Evolutionary conservation across 805 yeast species (phyloP).

Genomic region (Candida incommunis): DNA sequence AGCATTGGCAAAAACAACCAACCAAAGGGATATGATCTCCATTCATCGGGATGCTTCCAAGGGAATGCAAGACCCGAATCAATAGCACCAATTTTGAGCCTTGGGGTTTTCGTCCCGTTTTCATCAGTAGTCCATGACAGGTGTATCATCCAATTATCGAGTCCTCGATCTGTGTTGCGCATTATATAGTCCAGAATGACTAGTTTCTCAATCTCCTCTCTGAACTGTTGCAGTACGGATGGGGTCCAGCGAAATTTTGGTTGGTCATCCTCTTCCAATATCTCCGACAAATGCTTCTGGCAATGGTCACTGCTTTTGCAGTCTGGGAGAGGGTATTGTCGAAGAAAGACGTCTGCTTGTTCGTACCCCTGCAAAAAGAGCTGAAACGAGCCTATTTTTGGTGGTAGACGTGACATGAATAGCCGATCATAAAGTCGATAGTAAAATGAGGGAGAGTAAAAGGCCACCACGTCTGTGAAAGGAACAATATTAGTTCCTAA

Average conservation of each 20-base stretch:
- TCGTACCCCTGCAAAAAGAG: slow-evolving; percentile 42
- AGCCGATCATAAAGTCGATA: slow-evolving; percentile 35
- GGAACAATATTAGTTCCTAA: slow-evolving; percentile 50
- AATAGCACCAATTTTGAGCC: slow-evolving; percentile 49
- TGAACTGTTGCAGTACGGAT: slow-evolving; percentile 33
- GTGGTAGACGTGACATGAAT: slow-evolving; percentile 20
- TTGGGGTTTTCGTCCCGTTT: slow-evolving; percentile 4
- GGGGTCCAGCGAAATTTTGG: slow-evolving; percentile 38
- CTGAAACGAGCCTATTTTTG: slow-evolving; percentile 56
- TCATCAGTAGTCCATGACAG: slow-evolving; percentile 27
- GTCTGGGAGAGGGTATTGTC: slow-evolving; percentile 43
- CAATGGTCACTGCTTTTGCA: slow-evolving; percentile 6
- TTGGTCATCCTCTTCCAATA: no score
- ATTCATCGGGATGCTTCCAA: slow-evolving; percentile 73
- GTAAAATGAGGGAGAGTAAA: slow-evolving; percentile 37
- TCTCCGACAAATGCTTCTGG: slow-evolving; percentile 7
- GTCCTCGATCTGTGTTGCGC: slow-evolving; percentile 62
- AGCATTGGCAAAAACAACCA: slow-evolving; percentile 58
- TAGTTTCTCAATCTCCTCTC: slow-evolving; percentile 50
- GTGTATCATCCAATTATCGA: slow-evolving; percentile 68
- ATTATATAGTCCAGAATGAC: slow-evolving; percentile 59
- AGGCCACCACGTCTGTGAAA: slow-evolving; percentile 40
- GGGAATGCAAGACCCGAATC: slow-evolving; percentile 67
- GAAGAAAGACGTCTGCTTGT: slow-evolving; percentile 48
- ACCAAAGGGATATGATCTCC: slow-evolving; percentile 69